Evolutionary conservation across 176 grass and related monocot genomes (phyloP).

Genomic region (Coix lacrymajobi): DNA sequence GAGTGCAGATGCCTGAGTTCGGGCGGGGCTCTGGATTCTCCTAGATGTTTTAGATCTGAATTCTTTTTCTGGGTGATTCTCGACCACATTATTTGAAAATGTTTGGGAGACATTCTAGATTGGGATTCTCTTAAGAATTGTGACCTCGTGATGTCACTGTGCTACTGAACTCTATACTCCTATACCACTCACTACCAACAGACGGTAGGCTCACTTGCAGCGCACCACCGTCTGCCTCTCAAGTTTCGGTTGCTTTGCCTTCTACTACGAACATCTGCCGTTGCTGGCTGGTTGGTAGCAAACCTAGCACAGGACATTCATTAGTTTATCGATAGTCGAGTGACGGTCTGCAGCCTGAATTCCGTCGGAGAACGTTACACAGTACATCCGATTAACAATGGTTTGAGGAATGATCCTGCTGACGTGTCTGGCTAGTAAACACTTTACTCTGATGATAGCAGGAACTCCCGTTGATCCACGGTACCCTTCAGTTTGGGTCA

Average conservation of each 20-base stretch:
- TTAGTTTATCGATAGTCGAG: background rate
- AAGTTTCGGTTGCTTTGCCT: constrained; percentile 14
- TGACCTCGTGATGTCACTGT: background rate
- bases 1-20: background rate
- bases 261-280: background rate
- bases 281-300: background rate
- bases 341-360: background rate
- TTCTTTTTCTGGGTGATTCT: background rate
- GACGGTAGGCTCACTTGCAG: background rate
- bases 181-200: background rate
- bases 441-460: background rate
- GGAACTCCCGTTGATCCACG: background rate
- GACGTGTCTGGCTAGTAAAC: background rate
- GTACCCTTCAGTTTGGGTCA: background rate
- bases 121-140: background rate
- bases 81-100: background rate
- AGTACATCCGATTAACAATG: background rate
- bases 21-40: background rate
- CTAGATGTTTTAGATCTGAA: too few relatives aligned
- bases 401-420: background rate
- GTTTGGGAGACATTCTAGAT: background rate
- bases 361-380: background rate
- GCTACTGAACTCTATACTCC: background rate
- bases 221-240: background rate
- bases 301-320: background rate